These are phyloP conservation scores for Coemansia sp. DNA, from an alignment of 192 early-diverging fungal genomes.

Conservation along the genomic window DNA sequence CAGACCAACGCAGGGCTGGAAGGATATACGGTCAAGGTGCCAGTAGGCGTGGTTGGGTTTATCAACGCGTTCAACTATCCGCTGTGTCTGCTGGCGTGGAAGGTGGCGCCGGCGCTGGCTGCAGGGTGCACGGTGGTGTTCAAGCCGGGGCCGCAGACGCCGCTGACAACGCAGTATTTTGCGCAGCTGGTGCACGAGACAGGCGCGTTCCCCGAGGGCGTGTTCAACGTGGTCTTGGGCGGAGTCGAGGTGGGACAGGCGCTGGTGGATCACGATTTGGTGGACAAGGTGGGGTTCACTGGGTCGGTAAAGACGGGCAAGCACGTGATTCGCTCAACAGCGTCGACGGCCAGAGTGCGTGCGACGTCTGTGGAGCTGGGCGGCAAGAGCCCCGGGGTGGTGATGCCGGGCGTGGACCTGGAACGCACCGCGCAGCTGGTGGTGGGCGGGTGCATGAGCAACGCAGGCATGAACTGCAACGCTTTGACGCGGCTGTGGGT, in stretches of 20 bases:
- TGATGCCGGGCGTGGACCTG: constrained; percentile 58
- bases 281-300: constrained; percentile 61
- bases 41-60: constrained; percentile 56
- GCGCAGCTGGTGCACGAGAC: constrained; percentile 50
- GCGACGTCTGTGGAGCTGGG: constrained; percentile 61
- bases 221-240: constrained; percentile 60
- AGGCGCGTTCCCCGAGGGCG: constrained; percentile 52
- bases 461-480: constrained; percentile 79
- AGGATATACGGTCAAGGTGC: constrained; percentile 55
- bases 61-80: constrained; percentile 71
- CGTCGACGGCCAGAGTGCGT: constrained; percentile 44
- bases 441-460: constrained; percentile 58
- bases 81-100: constrained; percentile 54
- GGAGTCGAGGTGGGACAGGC: constrained; percentile 51
- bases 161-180: constrained; percentile 59
- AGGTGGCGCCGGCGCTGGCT: constrained; percentile 55
- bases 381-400: constrained; percentile 62
- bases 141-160: constrained; percentile 64
- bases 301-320: constrained; percentile 60
- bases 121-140: constrained; percentile 56
- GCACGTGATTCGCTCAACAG: constrained; percentile 55
- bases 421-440: constrained; percentile 48
- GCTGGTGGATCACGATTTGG: constrained; percentile 47
- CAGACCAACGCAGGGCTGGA: constrained; percentile 34
- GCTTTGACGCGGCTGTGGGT: constrained; percentile 71